A percentile compares a stretch with the other conserved stretches of the same genome.
Conservation (phyloP, 2,329 filamentous ascomycete genomes). For the Penicillium polonicum region DNA sequence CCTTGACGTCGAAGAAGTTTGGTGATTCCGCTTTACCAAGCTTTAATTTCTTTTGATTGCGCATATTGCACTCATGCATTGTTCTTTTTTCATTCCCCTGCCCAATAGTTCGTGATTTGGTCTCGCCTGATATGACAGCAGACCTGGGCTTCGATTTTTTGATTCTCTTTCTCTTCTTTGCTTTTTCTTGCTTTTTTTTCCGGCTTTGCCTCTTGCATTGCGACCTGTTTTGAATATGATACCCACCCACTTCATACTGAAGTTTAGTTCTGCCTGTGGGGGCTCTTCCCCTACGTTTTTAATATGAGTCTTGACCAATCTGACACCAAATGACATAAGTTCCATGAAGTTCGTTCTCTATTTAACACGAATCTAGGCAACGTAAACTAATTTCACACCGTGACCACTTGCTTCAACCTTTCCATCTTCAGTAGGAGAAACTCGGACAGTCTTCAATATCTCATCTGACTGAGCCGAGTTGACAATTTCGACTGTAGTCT, state of each 20-base stretch:
- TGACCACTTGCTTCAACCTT: slow-evolving; percentile 21
- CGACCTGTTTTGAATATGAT: slow-evolving; percentile 23
- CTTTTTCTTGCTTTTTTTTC: slow-evolving; percentile 5
- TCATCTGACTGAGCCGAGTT: slow-evolving; percentile 27
- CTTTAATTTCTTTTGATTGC: slow-evolving; percentile 3
- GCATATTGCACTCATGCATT: background rate
- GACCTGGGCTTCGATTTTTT: background rate
- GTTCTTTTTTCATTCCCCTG: slow-evolving; percentile 1
- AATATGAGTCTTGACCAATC: slow-evolving; percentile 7
- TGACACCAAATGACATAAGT: slow-evolving; percentile 4
- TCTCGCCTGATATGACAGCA: background rate
- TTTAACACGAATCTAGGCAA: slow-evolving; percentile 10
- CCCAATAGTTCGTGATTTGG: background rate
- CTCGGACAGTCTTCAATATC: slow-evolving; percentile 24
- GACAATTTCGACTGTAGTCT: slow-evolving; percentile 28
- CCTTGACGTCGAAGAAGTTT: slow-evolving; percentile 48
- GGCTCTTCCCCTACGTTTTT: background rate
- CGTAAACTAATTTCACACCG: slow-evolving; percentile 24
- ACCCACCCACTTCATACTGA: slow-evolving; percentile 21
- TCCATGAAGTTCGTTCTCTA: slow-evolving; percentile 2
- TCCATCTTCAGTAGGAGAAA: slow-evolving; percentile 15
- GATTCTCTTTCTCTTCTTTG: background rate
- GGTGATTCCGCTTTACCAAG: slow-evolving; percentile 25
- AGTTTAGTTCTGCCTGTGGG: slow-evolving; percentile 6
- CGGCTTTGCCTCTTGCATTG: slow-evolving; percentile 12